Percentiles rank a stretch among this genome's conserved stretches.
These are phyloP conservation scores for Cryptosporidium andersoni DNA, from an alignment of 169 alveolate genomes.

Conservation along the genomic window DNA sequence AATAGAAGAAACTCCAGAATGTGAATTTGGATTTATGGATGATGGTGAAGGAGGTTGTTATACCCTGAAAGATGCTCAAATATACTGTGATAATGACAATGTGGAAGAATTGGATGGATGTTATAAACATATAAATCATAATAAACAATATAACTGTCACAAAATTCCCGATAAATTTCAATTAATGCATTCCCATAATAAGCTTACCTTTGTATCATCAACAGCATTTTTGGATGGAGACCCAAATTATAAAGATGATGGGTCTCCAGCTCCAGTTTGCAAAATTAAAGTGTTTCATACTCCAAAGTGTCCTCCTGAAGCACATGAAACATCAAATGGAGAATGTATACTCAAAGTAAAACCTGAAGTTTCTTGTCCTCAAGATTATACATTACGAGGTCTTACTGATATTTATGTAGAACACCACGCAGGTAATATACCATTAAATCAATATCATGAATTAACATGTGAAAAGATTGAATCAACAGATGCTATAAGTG, in stretches of 20 bases:
- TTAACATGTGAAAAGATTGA: constrained; percentile 33
- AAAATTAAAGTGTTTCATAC: constrained; percentile 56
- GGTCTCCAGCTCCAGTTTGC: constrained; percentile 24
- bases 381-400: constrained; percentile 33
- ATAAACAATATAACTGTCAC: constrained; percentile 38
- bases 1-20: constrained; percentile 22
- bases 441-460: background rate
- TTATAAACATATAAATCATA: constrained; percentile 11
- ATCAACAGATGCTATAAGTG: constrained; percentile 30
- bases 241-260: constrained; percentile 31
- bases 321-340: constrained; percentile 21
- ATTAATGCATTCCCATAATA: constrained; percentile 7
- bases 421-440: background rate
- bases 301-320: constrained; percentile 33
- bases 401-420: background rate
- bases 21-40: constrained; percentile 44
- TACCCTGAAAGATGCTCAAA: constrained; percentile 47
- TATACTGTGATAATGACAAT: constrained; percentile 14
- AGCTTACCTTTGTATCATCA: constrained; percentile 11
- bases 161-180: constrained; percentile 21
- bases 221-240: constrained; percentile 46
- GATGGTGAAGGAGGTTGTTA: constrained; percentile 64
- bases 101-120: constrained; percentile 58
- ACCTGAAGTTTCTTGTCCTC: constrained; percentile 54
- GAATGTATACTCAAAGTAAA: background rate